Evolutionary conservation across 352 stramenopile genomes (phyloP), one percentile per base, ranked within the genome.

Genomic region (Phytophthora sp.): DNA sequence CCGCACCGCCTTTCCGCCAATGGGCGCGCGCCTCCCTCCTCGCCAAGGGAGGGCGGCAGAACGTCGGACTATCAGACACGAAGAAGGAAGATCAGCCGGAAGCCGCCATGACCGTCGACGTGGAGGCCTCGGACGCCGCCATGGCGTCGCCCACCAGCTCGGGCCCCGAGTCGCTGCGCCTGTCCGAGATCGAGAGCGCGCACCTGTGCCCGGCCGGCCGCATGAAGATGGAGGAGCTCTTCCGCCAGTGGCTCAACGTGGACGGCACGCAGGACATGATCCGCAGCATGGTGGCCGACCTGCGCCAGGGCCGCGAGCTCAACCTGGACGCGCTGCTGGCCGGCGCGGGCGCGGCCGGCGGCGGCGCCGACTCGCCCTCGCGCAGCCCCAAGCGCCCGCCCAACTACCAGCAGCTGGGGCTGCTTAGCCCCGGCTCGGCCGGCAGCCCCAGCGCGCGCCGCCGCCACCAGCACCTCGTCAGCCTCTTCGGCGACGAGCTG

Each of bases 161-260:
- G 21, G 71, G 63, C 32, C 69, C 69, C 20, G 79, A 89, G 30
- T 74, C 77, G 39, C 69, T 92, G 26, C 84, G 84, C 23, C 72
- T 94, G 62, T 91, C 85, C 37, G 85, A 94, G 69, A 92, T 94
- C 54, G 85, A 94, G 62, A 90, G 72, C 53, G 82, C 85, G 43
- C 82, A 93, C 38, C 35, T 91, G 65, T 95, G 82, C 45, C 83
- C 83, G 4, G 91, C 82, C 15, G 87, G 79, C 4, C 79, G 87
- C 49, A 83, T 91, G 73, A 95, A 95, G 71, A 93, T 95, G 87
- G 87, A 95, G 62, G 84, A 95, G 53, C 73, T 95, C 4, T 95
- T 94, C 54, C 82, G 84, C 24, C 83, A 92, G 62, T 95, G 85
- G 84, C 82, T 95, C n/a, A 93, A 89, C 48, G 76, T 92, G 18